These are phyloP conservation scores for Fomitiporia mediterranea DNA, from an alignment of 1,284 basidiomycete genomes.

Conservation along the genomic window DNA sequence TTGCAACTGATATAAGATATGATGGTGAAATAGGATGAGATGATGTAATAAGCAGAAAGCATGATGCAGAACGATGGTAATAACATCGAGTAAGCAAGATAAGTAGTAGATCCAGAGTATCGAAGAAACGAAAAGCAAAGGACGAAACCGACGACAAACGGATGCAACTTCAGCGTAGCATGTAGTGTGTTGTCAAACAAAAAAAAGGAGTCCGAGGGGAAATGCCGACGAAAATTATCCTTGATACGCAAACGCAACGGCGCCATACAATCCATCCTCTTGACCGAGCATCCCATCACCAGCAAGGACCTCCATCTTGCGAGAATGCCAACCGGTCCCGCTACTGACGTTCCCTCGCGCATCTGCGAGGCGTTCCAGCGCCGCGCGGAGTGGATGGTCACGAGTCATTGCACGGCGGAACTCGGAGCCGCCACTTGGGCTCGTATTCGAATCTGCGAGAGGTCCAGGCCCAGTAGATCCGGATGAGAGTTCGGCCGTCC, in stretches of 20 bases:
- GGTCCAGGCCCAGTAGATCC: neutral
- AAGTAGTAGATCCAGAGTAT: no score
- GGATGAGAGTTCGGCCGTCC: slow-evolving; percentile 42
- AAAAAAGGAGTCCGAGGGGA: no score
- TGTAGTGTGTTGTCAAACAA: no score
- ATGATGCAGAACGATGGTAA: no score
- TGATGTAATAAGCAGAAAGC: no score
- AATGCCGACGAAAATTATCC: no score
- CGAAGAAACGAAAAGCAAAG: no score
- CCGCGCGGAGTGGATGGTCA: slow-evolving; percentile 62
- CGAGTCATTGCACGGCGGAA: slow-evolving; percentile 53
- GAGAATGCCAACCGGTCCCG: slow-evolving; percentile 90
- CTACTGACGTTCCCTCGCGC: slow-evolving; percentile 87
- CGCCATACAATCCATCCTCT: slow-evolving; percentile 92
- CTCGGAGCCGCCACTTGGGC: slow-evolving; percentile 25
- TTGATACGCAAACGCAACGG: slow-evolving; percentile 87
- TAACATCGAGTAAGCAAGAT: no score
- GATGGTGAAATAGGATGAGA: no score
- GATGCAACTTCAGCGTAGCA: no score
- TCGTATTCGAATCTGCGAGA: neutral
- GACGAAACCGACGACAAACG: no score
- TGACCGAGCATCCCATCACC: slow-evolving; percentile 88
- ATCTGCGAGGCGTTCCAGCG: slow-evolving; percentile 69
- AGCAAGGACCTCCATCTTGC: slow-evolving; percentile 95
- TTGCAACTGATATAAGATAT: no score